Base-by-base conservation (phyloP, 805 yeast genomes). In the Yarrowia divulgata region DNA sequence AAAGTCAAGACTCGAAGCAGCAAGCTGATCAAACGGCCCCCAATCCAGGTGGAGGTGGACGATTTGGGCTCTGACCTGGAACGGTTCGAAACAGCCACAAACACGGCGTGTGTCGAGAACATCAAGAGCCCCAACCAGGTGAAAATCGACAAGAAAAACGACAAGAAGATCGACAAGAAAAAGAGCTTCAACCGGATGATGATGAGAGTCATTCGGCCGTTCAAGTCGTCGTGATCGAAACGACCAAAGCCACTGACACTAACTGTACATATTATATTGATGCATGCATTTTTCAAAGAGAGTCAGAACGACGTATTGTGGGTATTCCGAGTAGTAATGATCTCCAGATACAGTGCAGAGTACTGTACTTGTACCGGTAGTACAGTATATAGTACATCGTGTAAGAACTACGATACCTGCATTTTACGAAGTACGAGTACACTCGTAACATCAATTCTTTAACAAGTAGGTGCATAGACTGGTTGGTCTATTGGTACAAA, bases 241-340 rank as follows among this genome's bases (percentile, higher is more conserved):
- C 7, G 8, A 14, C 18, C 3, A 9, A n/a, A 32, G 34, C 6
- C 29, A n/a, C 42, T 13, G 58, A 52, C 45, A 37, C 60, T 54
- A 54, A 54, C 60, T 54, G 60, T 54, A 54, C 39, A 54, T 54
- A 54, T 54, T 54, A 54, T 54, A 54, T 54, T 54, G 39, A 54
- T 37, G 60, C 45, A 39, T 19, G 49, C 37, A 49, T 48, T 48
- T 48, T n/a, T n/a, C n/a, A n/a, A n/a, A n/a, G n/a, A n/a, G n/a
- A n/a, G n/a, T n/a, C n/a, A n/a, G n/a, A n/a, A n/a, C n/a, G n/a
- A n/a, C n/a, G n/a, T n/a, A n/a, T n/a, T n/a, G n/a, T n/a, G n/a
- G n/a, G n/a, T n/a, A n/a, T n/a, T n/a, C n/a, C n/a, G n/a, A n/a
- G n/a, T n/a, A n/a, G n/a, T n/a, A n/a, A n/a, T n/a, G n/a, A n/a